These are phyloP conservation scores for Macrolepiota albuminosa DNA, from an alignment of 768 basidiomycete species.

Conservation along the genomic window DNA sequence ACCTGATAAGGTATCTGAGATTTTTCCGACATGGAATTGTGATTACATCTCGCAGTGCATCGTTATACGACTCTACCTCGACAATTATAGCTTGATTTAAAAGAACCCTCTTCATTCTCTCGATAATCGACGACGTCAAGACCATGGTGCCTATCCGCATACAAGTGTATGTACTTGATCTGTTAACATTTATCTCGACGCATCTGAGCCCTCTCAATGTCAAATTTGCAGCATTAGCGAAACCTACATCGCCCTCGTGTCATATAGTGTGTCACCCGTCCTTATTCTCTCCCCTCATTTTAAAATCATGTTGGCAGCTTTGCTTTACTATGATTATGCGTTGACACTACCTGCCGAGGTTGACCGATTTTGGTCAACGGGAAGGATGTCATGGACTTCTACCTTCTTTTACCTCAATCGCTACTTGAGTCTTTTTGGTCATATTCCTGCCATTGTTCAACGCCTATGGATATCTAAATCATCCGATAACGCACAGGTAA, in stretches of 20 bases:
- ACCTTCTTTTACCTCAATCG: slow-evolving; percentile 20
- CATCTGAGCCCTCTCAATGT: not conserved
- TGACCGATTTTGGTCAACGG: slow-evolving; percentile 1
- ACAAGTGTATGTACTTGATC: not conserved
- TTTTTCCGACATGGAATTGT: too few relatives aligned
- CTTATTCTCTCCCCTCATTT: not conserved
- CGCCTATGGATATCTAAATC: slow-evolving; percentile 25
- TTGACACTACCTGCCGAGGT: not conserved
- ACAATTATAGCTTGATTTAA: not conserved
- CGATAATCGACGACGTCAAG: not conserved
- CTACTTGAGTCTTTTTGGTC: slow-evolving; percentile 7
- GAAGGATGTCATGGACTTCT: slow-evolving; percentile 24
- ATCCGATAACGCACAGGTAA: slow-evolving; percentile 16
- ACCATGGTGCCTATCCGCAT: not conserved
- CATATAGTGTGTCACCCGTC: not conserved
- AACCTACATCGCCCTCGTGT: not conserved
- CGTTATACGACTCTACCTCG: not conserved
- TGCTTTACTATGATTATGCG: not conserved
- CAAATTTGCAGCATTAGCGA: not conserved
- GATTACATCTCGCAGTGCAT: too few relatives aligned
- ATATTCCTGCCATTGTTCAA: slow-evolving; percentile 27
- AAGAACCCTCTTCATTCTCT: not conserved
- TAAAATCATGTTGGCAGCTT: not conserved
- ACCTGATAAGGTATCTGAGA: too few relatives aligned
- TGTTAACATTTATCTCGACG: not conserved